These are phyloP conservation scores for Dentipellis fragilis DNA, from an alignment of 768 basidiomycete genomes.

Conservation along the genomic window DNA sequence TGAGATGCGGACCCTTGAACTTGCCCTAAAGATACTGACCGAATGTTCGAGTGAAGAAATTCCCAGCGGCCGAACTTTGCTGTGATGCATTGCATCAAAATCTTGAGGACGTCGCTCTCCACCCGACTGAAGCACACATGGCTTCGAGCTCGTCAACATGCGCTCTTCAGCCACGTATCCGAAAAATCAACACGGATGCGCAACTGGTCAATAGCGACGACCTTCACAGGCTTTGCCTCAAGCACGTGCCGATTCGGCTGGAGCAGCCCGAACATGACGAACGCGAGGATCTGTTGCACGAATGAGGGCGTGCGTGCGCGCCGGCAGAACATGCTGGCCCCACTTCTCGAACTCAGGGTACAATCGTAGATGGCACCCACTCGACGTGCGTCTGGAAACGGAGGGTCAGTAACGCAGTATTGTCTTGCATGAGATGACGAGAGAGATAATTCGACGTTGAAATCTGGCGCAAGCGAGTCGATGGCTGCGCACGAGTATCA, in stretches of 20 bases:
- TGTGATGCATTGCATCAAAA: background rate
- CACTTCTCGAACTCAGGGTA: constrained; percentile 70
- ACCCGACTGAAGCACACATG: background rate
- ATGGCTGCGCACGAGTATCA: constrained; percentile 44
- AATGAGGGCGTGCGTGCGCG: constrained; percentile 89
- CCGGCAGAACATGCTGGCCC: constrained; percentile 75
- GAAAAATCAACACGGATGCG: constrained; percentile 93
- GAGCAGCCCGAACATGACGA: constrained; percentile 88
- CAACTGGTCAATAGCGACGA: constrained; percentile 92
- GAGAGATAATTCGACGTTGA: constrained; percentile 91
- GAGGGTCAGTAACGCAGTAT: constrained; percentile 92
- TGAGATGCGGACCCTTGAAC: too few relatives aligned
- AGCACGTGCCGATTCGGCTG: constrained; percentile 90
- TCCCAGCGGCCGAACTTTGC: background rate
- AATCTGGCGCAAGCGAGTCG: constrained; percentile 88
- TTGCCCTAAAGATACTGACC: background rate
- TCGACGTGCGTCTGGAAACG: constrained; percentile 95
- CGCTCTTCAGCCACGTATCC: constrained; percentile 97
- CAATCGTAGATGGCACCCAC: constrained; percentile 69
- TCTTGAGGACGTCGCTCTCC: too few relatives aligned
- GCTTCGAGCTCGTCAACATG: constrained; percentile 89
- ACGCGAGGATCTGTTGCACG: constrained; percentile 89
- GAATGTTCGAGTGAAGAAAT: background rate
- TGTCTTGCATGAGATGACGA: constrained; percentile 94
- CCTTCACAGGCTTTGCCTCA: constrained; percentile 76